Evolutionary conservation across 2,329 filamentous ascomycete species (phyloP), one percentile per base, ranked within the genome.

Genomic region (Rutstroemia sp.): DNA sequence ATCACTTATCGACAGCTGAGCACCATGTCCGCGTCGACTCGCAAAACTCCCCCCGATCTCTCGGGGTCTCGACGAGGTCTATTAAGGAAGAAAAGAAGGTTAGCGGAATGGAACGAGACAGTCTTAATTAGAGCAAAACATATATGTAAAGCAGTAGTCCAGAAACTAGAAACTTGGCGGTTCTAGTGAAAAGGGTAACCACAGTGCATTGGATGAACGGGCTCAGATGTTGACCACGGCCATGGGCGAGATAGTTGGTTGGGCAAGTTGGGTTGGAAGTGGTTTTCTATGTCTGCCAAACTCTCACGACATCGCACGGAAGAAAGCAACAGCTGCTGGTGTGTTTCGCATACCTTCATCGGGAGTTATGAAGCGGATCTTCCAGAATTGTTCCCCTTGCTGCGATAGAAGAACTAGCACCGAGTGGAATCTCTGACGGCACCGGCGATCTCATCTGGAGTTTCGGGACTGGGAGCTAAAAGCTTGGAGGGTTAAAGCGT

Each of bases 1-100:
- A 73, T 88, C 85, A 75, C 81, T 86, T 70, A 88, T 70, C 21
- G 69, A 70, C 34, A 70, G 63, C 63, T 69, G 67, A 30, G 60
- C 46, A 57, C 50, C 65, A 67, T 70, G 68, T 48, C 68, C 66
- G 34, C 68, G 62, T 56, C 67, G 63, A 52, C 62, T 69, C 56
- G 62, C 65, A 60, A 69, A 70, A 56, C 66, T 67, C 50, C 65
- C 69, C 56, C 69, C 69, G 60, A 69, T 61, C 45, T 70, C 68
- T 60, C 66, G 65, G 53, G 68, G 67, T 65, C 68, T 67, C 45
- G 68, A 62, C 56, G 69, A 68, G 57, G 69, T 69, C 69, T 71
- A 60, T 53, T 58, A 42, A 37, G 48, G 54, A 39, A 51, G 16
- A 54, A 54, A 48, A 17, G 19, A n/a, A 42, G 38, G 66, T 69